Conservation (phyloP, 1,139 yeast genomes). For the Candida albicans region DNA sequence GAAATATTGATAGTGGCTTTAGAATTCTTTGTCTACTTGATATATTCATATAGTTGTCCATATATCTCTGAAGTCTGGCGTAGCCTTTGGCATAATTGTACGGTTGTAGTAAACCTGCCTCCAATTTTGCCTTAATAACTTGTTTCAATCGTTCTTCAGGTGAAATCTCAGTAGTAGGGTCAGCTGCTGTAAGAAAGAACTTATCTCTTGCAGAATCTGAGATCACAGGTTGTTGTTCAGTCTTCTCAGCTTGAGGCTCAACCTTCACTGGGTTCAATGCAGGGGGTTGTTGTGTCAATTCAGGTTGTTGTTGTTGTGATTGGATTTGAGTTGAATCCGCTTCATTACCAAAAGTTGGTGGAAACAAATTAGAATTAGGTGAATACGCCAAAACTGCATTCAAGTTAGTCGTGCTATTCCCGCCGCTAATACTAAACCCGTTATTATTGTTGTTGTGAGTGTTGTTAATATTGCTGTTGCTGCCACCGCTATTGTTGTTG, state of each 20-base stretch:
- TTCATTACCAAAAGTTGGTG: conserved; percentile 20
- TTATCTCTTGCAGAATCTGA: conserved; percentile 88
- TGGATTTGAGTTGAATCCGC: conserved; percentile 10
- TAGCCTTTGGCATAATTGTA: conserved; percentile 94
- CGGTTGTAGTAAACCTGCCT: conserved; percentile 91
- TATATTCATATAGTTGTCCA: conserved; percentile 91
- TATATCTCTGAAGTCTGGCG: conserved; percentile 82
- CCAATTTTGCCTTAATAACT: conserved; percentile 93
- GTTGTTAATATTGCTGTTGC: conserved; percentile 3
- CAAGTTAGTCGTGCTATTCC: conserved; percentile 21
- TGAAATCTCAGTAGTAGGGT: conserved; percentile 90
- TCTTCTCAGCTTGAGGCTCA: conserved; percentile 4
- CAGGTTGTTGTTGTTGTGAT: conserved; percentile 14
- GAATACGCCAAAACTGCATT: conserved; percentile 31
- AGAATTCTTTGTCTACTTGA: conserved; percentile 84
- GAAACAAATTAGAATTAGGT: conserved; percentile 27
- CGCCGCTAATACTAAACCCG: conserved; percentile 11
- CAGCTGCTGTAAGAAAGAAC: conserved; percentile 94
- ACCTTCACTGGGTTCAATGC: conserved; percentile 6
- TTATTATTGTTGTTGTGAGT: conserved; percentile 5
- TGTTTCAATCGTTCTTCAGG: conserved; percentile 93
- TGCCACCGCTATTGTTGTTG: conserved; percentile 8
- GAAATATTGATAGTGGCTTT: conserved; percentile 79
- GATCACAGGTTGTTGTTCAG: conserved; percentile 40
- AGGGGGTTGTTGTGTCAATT: conserved; percentile 7